Evolutionary conservation across 441 rosid genomes (phyloP), one percentile per base, ranked within the genome.

Genomic region (Croton setiger): DNA sequence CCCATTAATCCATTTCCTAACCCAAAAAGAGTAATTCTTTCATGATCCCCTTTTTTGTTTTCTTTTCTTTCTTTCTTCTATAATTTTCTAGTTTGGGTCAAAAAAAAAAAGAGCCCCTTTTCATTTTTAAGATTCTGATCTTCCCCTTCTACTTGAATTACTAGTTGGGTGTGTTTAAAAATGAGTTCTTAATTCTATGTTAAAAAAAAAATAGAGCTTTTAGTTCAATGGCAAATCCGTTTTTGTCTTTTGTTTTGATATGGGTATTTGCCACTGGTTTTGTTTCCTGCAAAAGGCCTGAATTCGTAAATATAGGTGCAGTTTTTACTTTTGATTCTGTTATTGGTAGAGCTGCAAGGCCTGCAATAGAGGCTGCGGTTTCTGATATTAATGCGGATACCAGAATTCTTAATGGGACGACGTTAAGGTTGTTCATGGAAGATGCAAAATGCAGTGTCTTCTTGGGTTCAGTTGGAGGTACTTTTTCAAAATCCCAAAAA

Each of bases 301-400:
- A 73, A 27, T 76, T 66, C 69, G 97, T 88, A 55, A 84, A 85
- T 20, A 10, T 93, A 21, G 97, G 93, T 67, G 92, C 92, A 51
- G 64, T 89, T 78, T 87, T 91, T 48, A 72, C 88, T 61, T 82
- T 76, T 74, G 80, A 89, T 76, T 89, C 96, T 5, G 86, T 87
- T 15, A 87, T 93, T 35, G 98, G 98, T 63, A 84, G 84, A 73
- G 91, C 85, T 75, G 91, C 96, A 71, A 89, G 81, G 83, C 74
- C 79, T 47, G 95, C 98, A 4, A 84, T 91, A 7, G 82, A 82
- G 65, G 84, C 87, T 43, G 97, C 97, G 7, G 78, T 83, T 0
- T 68, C 79, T 44, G 97, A 89, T 78, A 80, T 93, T 67, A 91
- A 91, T 60, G 76, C 74, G 27, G 82, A 85, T 56, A 60, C 79